Conservation (phyloP, 2,329 filamentous ascomycete species). For the Coniella vitis region DNA sequence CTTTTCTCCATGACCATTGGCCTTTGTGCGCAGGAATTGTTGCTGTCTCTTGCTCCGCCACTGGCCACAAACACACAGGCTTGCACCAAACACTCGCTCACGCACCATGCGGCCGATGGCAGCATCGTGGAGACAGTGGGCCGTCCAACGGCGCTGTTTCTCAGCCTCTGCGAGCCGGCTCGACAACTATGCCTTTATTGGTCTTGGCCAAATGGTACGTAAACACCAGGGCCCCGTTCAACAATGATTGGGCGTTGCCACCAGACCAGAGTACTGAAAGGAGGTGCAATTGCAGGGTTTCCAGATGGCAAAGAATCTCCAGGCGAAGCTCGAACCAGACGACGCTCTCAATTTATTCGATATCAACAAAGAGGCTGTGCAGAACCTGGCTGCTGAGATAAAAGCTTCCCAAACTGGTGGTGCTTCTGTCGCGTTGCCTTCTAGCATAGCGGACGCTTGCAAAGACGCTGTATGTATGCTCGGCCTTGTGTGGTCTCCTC, state of each 20-base stretch:
- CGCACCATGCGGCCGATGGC: conserved; percentile 19
- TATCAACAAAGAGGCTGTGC: conserved; percentile 44
- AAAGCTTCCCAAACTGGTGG: conserved; percentile 34
- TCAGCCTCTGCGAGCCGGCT: conserved; percentile 39
- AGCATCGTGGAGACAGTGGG: conserved; percentile 22
- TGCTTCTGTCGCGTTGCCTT: conserved; percentile 38
- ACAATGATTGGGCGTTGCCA: no score
- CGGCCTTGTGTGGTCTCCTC: background rate
- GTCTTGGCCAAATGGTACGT: conserved; percentile 54
- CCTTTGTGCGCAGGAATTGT: no score
- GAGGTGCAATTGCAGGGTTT: conserved; percentile 38
- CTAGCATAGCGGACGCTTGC: conserved; percentile 40
- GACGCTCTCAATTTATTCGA: conserved; percentile 51
- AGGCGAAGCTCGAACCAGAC: conserved; percentile 44
- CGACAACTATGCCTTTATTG: conserved; percentile 53
- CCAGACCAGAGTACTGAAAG: background rate
- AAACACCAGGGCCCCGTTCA: no score
- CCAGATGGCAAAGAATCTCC: conserved; percentile 57
- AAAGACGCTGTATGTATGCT: conserved; percentile 42
- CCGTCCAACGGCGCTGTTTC: conserved; percentile 41
- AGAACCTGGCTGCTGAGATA: conserved; percentile 42
- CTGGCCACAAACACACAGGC: no score
- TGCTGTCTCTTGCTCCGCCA: background rate
- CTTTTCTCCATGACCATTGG: no score
- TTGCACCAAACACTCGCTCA: no score